Percentiles rank a stretch among this genome's conserved stretches.
Conservation (phyloP, 1,284 basidiomycete genomes). For the Trichosporon sp. region DNA sequence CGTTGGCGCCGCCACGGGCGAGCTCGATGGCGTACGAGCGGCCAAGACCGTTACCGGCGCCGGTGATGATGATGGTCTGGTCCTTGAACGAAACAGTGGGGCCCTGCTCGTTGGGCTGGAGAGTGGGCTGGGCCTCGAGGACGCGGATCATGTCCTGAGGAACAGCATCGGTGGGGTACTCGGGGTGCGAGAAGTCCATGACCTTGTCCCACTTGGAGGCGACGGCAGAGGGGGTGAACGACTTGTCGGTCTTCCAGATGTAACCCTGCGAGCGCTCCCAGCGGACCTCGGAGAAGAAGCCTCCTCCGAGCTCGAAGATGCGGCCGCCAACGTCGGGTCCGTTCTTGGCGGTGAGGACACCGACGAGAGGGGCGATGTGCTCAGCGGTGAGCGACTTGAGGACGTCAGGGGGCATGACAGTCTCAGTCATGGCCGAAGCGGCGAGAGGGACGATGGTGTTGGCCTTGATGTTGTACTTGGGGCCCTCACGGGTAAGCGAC, state of each 20-base stretch:
- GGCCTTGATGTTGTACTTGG: constrained; percentile 88
- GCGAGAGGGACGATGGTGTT: constrained; percentile 91
- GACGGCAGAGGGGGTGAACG: constrained; percentile 93
- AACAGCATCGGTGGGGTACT: constrained; percentile 71
- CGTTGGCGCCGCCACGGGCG: constrained; percentile 86
- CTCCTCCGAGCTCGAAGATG: constrained; percentile 92
- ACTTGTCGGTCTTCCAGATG: constrained; percentile 83
- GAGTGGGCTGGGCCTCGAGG: constrained; percentile 27
- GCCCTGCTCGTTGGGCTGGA: constrained; percentile 31
- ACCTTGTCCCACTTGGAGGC: constrained; percentile 80
- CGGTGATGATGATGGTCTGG: constrained; percentile 92
- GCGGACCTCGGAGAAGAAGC: constrained; percentile 87
- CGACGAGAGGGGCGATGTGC: constrained; percentile 90
- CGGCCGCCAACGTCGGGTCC: constrained; percentile 80
- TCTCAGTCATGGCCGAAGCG: constrained; percentile 90
- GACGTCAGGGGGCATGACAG: constrained; percentile 96
- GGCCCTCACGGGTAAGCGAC: constrained; percentile 86
- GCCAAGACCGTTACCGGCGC: constrained; percentile 89
- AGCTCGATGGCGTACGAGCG: constrained; percentile 91
- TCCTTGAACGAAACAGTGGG: constrained; percentile 76
- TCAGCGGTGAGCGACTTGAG: constrained; percentile 90
- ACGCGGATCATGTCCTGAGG: constrained; percentile 66
- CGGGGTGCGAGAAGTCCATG: constrained; percentile 70
- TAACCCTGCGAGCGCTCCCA: constrained; percentile 87
- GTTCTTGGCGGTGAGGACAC: constrained; percentile 59